Evolutionary conservation across 108 stramenopile genomes (phyloP).

Genomic region (Schizochytrium sp.): DNA sequence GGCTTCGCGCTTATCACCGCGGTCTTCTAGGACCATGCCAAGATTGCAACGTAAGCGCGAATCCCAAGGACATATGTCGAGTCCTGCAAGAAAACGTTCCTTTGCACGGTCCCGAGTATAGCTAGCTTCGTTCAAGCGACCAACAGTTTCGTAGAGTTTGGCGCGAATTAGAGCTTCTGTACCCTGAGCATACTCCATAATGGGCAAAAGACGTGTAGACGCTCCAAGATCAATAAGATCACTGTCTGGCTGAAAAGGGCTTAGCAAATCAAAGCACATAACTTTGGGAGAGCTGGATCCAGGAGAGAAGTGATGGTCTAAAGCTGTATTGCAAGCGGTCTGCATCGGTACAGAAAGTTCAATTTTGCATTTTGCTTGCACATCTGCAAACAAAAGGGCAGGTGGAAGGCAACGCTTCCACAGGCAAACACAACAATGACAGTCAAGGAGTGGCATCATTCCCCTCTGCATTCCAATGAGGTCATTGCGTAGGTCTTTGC

Average conservation of each 20-base stretch:
- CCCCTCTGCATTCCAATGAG: not conserved
- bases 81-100: not conserved
- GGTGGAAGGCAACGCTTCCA: slow-evolving; percentile 1
- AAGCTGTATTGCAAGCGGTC: not conserved
- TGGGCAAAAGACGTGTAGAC: not conserved
- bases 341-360: slow-evolving; percentile 38
- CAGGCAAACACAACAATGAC: slow-evolving; percentile 23
- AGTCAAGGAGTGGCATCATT: not conserved
- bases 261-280: not conserved
- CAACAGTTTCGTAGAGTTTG: slow-evolving; percentile 8
- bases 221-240: not conserved
- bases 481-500: not conserved
- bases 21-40: slow-evolving; percentile 44
- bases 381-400: not conserved
- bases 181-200: slow-evolving; percentile 58
- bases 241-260: slow-evolving; percentile 53
- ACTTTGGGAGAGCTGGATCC: not conserved
- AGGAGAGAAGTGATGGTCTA: not conserved
- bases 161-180: slow-evolving; percentile 16
- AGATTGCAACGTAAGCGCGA: slow-evolving; percentile 10
- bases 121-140: not conserved
- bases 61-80: slow-evolving; percentile 22
- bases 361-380: slow-evolving; percentile 24
- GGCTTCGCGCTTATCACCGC: not conserved
- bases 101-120: slow-evolving; percentile 22